Percentiles rank a stretch among this genome's conserved stretches.
phyloP scores from a whole-genome alignment of 768 basidiomycete genomes.

The Fibroporia radiculosa region DNA sequence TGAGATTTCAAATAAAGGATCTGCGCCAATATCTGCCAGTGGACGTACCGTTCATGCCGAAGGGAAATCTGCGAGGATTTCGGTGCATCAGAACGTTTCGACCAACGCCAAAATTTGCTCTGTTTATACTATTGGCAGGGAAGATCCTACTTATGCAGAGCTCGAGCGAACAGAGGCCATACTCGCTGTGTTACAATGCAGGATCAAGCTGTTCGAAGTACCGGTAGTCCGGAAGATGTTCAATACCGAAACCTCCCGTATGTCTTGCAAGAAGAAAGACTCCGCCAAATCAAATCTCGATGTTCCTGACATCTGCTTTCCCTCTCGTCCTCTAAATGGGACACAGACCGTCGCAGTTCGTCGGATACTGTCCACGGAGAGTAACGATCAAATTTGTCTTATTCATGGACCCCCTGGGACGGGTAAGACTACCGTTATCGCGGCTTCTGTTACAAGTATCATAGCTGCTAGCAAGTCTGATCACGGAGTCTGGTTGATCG shows the following conservation, averaged over 20 bases:
- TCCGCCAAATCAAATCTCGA: slow-evolving; percentile 21
- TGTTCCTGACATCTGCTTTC: slow-evolving; percentile 16
- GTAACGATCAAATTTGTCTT: slow-evolving; percentile 17
- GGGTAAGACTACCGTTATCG: slow-evolving; percentile 30
- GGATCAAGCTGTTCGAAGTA: not conserved
- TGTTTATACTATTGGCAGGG: slow-evolving; percentile 14
- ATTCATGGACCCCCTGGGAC: slow-evolving; percentile 22
- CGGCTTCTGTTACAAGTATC: slow-evolving; percentile 25
- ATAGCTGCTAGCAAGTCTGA: not conserved
- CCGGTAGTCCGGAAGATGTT: not conserved
- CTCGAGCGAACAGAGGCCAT: slow-evolving; percentile 16
- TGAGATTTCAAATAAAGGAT: not conserved
- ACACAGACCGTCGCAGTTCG: slow-evolving; percentile 24
- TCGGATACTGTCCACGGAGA: slow-evolving; percentile 21
- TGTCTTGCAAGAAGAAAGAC: not conserved
- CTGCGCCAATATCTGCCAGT: not conserved
- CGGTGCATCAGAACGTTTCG: slow-evolving; percentile 9
- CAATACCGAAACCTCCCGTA: not conserved
- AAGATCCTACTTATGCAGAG: slow-evolving; percentile 13
- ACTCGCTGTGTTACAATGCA: slow-evolving; percentile 16
- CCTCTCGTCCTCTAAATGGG: slow-evolving; percentile 13
- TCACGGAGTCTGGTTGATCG: slow-evolving; percentile 31
- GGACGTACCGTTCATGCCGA: slow-evolving; percentile 18
- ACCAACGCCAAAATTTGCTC: not conserved
- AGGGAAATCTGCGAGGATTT: slow-evolving; percentile 33